Evolutionary conservation across 768 basidiomycete genomes (phyloP).

Genomic region (Dentipellis fragilis): DNA sequence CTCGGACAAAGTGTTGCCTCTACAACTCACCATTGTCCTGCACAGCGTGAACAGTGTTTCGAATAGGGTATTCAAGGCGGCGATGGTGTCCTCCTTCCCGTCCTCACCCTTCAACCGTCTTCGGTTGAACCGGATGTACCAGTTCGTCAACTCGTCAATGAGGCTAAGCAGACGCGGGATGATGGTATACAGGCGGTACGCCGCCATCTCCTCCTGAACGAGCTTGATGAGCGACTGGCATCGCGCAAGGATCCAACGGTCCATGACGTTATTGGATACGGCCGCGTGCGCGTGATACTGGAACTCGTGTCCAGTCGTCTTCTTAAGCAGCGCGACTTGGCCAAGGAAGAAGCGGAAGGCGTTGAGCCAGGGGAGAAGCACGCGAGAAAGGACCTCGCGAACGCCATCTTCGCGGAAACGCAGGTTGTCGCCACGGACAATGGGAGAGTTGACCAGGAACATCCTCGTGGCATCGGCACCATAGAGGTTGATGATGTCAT

Average conservation of each 20-base stretch:
- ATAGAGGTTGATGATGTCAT: conserved; percentile 78
- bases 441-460: conserved; percentile 98
- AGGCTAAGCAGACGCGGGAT: conserved; percentile 90
- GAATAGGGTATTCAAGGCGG: conserved; percentile 91
- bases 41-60: conserved; percentile 92
- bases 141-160: conserved; percentile 94
- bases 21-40: conserved; percentile 76
- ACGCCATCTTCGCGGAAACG: conserved; percentile 98
- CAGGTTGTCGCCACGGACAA: conserved; percentile 94
- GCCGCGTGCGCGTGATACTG: conserved; percentile 81
- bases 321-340: conserved; percentile 83
- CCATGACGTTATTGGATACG: conserved; percentile 90
- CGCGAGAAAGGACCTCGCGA: conserved; percentile 91
- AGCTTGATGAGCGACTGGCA: conserved; percentile 93
- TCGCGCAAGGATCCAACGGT: conserved; percentile 95
- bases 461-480: conserved; percentile 96
- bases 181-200: conserved; percentile 95
- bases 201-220: conserved; percentile 91
- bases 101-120: conserved; percentile 92
- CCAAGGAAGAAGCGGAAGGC: conserved; percentile 98
- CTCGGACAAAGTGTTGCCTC: background rate
- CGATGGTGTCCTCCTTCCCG: conserved; percentile 75
- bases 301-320: conserved; percentile 68
- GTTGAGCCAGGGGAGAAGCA: conserved; percentile 96
- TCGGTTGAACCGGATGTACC: conserved; percentile 99